These are phyloP conservation scores for Xylariaceae sp. DNA, from an alignment of 2,329 filamentous ascomycete species.

Conservation along the genomic window DNA sequence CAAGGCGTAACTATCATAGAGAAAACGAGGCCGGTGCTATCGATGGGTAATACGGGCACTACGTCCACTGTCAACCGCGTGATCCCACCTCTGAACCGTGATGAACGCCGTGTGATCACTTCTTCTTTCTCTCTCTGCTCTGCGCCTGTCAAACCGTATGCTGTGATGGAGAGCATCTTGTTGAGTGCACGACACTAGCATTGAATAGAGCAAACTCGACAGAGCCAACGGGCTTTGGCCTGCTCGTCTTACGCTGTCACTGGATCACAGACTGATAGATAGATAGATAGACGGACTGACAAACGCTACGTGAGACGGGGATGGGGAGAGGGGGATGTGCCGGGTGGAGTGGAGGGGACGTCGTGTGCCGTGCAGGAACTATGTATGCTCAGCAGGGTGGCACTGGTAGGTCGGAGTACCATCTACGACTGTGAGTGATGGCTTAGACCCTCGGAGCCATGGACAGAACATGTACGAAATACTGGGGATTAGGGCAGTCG, in stretches of 20 bases:
- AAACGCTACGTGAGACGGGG: conserved; percentile 31
- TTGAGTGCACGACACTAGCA: conserved; percentile 2
- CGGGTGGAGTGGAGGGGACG: not conserved
- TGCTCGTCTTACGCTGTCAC: conserved; percentile 21
- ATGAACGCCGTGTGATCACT: conserved; percentile 15
- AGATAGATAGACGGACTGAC: conserved; percentile 13
- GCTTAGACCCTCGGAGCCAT: not conserved
- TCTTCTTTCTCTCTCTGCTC: not conserved
- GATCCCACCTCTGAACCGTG: conserved; percentile 11
- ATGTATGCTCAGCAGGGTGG: conserved; percentile 5
- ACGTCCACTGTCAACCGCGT: conserved; percentile 14
- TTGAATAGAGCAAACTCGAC: conserved; percentile 12
- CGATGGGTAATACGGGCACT: conserved; percentile 10
- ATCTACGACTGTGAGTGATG: no score
- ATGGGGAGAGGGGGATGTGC: no score
- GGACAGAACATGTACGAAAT: no score
- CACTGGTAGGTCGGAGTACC: not conserved
- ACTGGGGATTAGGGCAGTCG: not conserved
- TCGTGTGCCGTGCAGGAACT: conserved; percentile 21
- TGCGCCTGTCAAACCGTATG: conserved; percentile 15
- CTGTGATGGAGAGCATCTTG: conserved; percentile 3
- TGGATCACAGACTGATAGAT: no score
- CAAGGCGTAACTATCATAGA: not conserved
- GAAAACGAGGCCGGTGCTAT: not conserved
- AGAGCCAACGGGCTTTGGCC: conserved; percentile 18